Evolutionary conservation across 2,329 filamentous ascomycete genomes (phyloP), one percentile per base, ranked within the genome.

Genomic region (Fusarium haematococcum): DNA sequence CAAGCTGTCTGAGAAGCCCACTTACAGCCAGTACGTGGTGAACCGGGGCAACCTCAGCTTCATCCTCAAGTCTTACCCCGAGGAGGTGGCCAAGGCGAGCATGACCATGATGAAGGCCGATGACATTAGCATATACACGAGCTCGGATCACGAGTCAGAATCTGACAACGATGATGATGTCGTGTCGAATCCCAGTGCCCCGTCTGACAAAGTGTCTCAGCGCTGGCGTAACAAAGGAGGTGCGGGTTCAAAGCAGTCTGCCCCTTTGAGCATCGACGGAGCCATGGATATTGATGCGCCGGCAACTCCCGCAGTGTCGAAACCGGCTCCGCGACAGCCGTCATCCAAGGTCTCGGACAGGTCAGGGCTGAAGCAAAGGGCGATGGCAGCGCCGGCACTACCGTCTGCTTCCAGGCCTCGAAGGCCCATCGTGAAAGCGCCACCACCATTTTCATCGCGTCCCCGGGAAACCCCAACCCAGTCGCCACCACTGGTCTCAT

Each of bases 41-140:
- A 82, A 78, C 5, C 80, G 76, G 33, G 67, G 74, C 13, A 86
- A 83, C 48, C 69, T 87, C 6, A 74, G 79, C 2, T 73, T 75
- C 13, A 80, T 86, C 7, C 73, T 84, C 13, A 70, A 76, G 2
- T 74, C 71, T 5, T 85, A 86, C 35, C 77, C 80, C 0, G 73
- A 80, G 2, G 79, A 84, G 56, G 80, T 81, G 7, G 74, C 72
- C 16, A 62, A 69, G 5, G 76, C 70, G 14, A 76, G 56, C 9
- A 68, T 63, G n/a, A 57, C 75, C 30, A 69, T 77, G n/a, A 45
- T 54, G 13, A 45, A 43, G 14, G 61, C 64, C 20, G 68, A 65
- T 10, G 72, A 69, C 32, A 63, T 69, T 4, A 68, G 45, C 27
- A 69, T 73, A n/a, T 75, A 75, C 35, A 73, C 72, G n/a, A 75